Percentiles rank a stretch among this genome's conserved stretches.
These are phyloP conservation scores for Sporothrix brunneoviolacea DNA, from an alignment of 2,329 filamentous ascomycete species.

Conservation along the genomic window DNA sequence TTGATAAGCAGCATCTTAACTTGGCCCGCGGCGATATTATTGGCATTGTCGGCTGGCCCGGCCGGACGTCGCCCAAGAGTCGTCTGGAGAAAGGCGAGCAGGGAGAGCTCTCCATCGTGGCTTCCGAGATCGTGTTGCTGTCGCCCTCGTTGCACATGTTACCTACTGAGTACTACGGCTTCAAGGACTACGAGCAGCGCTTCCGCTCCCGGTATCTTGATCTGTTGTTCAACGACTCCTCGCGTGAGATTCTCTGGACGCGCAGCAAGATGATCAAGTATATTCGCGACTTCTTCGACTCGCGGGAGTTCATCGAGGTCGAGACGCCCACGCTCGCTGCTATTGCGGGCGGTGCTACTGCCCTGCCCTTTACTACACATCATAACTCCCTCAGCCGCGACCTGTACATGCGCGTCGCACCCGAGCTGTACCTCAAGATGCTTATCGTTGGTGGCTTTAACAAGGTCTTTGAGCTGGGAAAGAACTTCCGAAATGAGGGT, in stretches of 20 bases:
- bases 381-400: constrained; percentile 96
- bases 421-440: constrained; percentile 96
- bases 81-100: constrained; percentile 71
- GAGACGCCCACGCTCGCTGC: constrained; percentile 97
- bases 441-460: constrained; percentile 88
- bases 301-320: constrained; percentile 83
- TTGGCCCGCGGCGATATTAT: constrained; percentile 90
- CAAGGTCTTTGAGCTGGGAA: constrained; percentile 90
- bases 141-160: constrained; percentile 88
- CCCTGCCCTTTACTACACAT: constrained; percentile 88
- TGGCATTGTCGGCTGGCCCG: constrained; percentile 77
- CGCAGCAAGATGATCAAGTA: constrained; percentile 83
- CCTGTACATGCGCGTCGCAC: constrained; percentile 90
- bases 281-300: constrained; percentile 82
- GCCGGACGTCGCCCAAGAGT: constrained; percentile 82
- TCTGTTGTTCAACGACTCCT: constrained; percentile 90
- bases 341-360: constrained; percentile 91
- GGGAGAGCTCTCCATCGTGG: constrained; percentile 91
- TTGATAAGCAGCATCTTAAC: constrained; percentile 83
- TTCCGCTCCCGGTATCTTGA: constrained; percentile 93
- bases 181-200: constrained; percentile 91
- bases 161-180: constrained; percentile 84
- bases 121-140: constrained; percentile 75
- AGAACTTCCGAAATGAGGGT: constrained; percentile 91
- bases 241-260: constrained; percentile 75